Evolutionary conservation across 2,329 filamentous ascomycete genomes (phyloP).

Genomic region (Microascus cirrosus): DNA sequence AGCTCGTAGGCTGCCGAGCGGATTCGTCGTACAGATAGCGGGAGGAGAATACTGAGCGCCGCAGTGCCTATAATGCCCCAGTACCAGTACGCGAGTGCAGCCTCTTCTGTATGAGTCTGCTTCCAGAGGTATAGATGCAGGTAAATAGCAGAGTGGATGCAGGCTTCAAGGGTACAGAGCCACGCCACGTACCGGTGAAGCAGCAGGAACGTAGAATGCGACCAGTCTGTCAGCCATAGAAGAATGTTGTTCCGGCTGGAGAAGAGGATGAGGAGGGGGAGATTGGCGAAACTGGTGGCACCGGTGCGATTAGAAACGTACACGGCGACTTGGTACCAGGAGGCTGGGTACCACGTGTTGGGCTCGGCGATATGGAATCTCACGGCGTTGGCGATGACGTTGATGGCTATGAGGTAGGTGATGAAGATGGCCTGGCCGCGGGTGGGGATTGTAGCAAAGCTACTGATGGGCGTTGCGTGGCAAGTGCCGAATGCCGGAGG

Average conservation of each 20-base stretch:
- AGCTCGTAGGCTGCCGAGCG: slow-evolving; percentile 27
- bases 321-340: slow-evolving; percentile 15
- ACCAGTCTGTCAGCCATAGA: slow-evolving; percentile 36
- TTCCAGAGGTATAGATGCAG: slow-evolving; percentile 19
- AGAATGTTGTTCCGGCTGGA: slow-evolving; percentile 34
- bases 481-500: slow-evolving; percentile 13
- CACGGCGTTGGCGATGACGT: slow-evolving; percentile 19
- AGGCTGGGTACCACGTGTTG: slow-evolving; percentile 15
- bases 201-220: slow-evolving; percentile 32
- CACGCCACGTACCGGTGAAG: slow-evolving; percentile 37
- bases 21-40: slow-evolving; percentile 21
- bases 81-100: slow-evolving; percentile 22
- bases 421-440: slow-evolving; percentile 32
- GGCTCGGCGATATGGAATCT: slow-evolving; percentile 16
- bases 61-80: slow-evolving; percentile 30
- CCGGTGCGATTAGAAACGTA: slow-evolving; percentile 29
- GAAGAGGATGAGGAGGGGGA: slow-evolving; percentile 31
- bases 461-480: slow-evolving; percentile 11
- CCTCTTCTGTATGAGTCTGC: slow-evolving; percentile 15
- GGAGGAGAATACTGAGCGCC: slow-evolving; percentile 15
- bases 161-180: slow-evolving; percentile 29
- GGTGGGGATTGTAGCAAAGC: slow-evolving; percentile 22
- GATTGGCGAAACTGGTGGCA: slow-evolving; percentile 23
- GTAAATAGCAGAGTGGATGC: slow-evolving; percentile 32
- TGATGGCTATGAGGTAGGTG: slow-evolving; percentile 22